These are phyloP conservation scores for Staphylotrichum longicolle DNA, from an alignment of 495 filamentous ascomycete genomes.

Conservation along the genomic window DNA sequence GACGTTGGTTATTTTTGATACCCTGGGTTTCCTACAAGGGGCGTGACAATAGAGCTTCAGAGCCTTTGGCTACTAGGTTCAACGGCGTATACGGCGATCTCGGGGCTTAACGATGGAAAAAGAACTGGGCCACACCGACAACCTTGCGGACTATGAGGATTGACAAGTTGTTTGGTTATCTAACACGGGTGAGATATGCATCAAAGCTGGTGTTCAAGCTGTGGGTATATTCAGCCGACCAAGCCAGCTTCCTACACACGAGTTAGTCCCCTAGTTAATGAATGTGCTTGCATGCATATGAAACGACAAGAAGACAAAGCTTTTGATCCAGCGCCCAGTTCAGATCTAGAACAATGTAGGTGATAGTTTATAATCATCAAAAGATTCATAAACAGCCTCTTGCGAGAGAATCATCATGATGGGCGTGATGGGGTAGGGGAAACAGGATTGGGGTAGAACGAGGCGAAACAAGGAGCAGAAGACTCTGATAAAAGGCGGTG, in stretches of 20 bases:
- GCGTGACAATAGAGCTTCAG: neutral
- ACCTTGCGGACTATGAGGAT: no score
- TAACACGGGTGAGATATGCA: no score
- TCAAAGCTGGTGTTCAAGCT: no score
- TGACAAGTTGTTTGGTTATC: no score
- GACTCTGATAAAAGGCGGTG: neutral
- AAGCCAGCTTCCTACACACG: neutral
- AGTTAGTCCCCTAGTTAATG: neutral
- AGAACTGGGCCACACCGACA: no score
- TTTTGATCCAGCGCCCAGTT: neutral
- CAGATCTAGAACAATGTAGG: conserved; percentile 29
- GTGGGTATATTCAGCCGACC: no score
- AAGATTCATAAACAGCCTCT: conserved; percentile 30
- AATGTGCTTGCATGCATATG: neutral
- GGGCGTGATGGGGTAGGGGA: neutral
- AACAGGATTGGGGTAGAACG: neutral
- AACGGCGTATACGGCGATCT: no score
- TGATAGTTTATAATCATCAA: conserved; percentile 23
- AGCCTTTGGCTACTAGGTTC: no score
- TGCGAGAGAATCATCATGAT: conserved; percentile 22
- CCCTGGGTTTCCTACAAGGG: conserved; percentile 3
- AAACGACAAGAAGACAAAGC: neutral
- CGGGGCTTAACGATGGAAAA: no score
- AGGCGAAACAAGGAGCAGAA: neutral
- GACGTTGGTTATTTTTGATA: neutral